phyloP scores from a whole-genome alignment of 164 flowering plant genomes.

The Cinnamomum chago region DNA sequence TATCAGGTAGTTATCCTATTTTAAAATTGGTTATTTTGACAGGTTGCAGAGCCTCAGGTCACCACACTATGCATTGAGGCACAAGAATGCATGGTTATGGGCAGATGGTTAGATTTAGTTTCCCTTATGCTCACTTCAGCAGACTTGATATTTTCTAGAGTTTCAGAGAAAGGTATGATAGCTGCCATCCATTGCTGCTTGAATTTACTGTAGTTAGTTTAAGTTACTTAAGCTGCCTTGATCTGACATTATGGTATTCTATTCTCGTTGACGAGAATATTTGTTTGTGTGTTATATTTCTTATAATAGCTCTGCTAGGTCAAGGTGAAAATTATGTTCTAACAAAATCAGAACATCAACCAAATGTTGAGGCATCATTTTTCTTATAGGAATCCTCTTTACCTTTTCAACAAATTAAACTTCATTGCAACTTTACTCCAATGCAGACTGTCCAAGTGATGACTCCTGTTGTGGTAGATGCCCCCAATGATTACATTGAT shows the following conservation, averaged over 20 bases:
- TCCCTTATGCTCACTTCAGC: slow-evolving; percentile 87
- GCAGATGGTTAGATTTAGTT: slow-evolving; percentile 82
- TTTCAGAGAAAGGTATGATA: slow-evolving; percentile 77
- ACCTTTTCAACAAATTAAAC: neutral
- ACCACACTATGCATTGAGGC: slow-evolving; percentile 70
- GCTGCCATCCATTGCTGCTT: neutral
- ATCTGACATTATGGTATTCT: too few species aligned
- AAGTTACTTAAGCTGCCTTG: too few species aligned
- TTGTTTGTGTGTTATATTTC: too few species aligned
- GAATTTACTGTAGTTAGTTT: neutral
- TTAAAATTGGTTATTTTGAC: slow-evolving; percentile 3
- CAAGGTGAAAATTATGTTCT: too few species aligned
- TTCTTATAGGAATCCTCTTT: neutral
- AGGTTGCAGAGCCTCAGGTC: slow-evolving; percentile 81
- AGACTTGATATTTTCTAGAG: slow-evolving; percentile 68
- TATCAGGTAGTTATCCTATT: neutral
- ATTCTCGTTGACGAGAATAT: too few species aligned
- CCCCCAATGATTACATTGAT: neutral
- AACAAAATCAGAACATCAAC: neutral
- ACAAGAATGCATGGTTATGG: slow-evolving; percentile 61
- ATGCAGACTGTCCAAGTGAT: neutral
- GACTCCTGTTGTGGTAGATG: neutral
- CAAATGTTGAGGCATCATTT: neutral
- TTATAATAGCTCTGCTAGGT: too few species aligned
- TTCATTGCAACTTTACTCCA: neutral